These are phyloP conservation scores for Tetrapisispora arboricola DNA, from an alignment of 805 yeast genomes.

Conservation along the genomic window DNA sequence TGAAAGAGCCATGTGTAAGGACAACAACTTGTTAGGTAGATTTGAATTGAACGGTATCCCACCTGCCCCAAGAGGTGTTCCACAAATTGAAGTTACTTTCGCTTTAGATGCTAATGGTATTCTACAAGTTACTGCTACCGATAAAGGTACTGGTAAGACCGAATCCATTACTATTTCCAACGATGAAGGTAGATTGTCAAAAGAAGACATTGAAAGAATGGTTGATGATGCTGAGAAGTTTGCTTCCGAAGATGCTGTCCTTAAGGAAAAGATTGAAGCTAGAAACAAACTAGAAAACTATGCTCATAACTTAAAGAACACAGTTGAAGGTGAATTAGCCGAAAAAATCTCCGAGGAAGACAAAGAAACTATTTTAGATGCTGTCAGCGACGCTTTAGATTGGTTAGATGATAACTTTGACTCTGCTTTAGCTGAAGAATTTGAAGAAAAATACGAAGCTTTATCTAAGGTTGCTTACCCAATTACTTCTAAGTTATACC, in stretches of 20 bases:
- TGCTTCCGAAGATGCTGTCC: slow-evolving; percentile 81
- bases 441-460: slow-evolving; percentile 81
- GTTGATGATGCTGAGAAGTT: slow-evolving; percentile 93
- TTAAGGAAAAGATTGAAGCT: slow-evolving; percentile 77
- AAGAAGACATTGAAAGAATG: slow-evolving; percentile 95
- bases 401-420: slow-evolving; percentile 84
- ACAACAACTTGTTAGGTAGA: slow-evolving; percentile 91
- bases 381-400: slow-evolving; percentile 74
- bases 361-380: slow-evolving; percentile 79
- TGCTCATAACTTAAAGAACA: slow-evolving; percentile 72
- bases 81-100: slow-evolving; percentile 95
- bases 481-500: slow-evolving; percentile 78
- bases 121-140: slow-evolving; percentile 87
- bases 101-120: slow-evolving; percentile 97
- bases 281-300: slow-evolving; percentile 84
- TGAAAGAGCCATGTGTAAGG: slow-evolving; percentile 91
- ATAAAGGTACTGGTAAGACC: slow-evolving; percentile 89
- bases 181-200: slow-evolving; percentile 87
- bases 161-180: slow-evolving; percentile 87
- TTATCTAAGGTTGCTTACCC: slow-evolving; percentile 80
- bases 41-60: slow-evolving; percentile 95
- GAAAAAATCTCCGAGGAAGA: slow-evolving; percentile 81
- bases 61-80: slow-evolving; percentile 98
- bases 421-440: slow-evolving; percentile 83
- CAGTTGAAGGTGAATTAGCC: slow-evolving; percentile 54